phyloP scores from a whole-genome alignment of 257 asterid species.

The Coffea canephora region DNA sequence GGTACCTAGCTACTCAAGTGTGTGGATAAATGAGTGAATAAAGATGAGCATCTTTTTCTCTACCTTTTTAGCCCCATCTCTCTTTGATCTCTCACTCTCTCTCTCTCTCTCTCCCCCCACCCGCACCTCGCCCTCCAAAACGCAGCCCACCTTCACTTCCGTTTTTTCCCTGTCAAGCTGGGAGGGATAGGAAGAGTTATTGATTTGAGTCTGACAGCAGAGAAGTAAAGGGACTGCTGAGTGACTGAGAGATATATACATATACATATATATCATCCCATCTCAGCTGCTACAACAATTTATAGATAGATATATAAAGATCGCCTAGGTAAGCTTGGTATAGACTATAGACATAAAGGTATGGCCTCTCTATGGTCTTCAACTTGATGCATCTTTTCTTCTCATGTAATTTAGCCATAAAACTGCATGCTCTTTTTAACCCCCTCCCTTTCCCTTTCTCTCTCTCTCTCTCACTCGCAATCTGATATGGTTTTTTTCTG shows the following conservation, averaged over 20 bases:
- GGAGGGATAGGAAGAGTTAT: slow-evolving; percentile 23
- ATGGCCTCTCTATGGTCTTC: background rate
- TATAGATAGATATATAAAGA: slow-evolving; percentile 8
- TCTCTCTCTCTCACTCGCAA: slow-evolving; percentile 8
- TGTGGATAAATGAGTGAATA: slow-evolving; percentile 59
- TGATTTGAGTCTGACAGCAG: slow-evolving; percentile 23
- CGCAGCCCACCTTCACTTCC: background rate
- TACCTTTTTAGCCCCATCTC: slow-evolving; percentile 49
- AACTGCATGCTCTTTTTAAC: background rate
- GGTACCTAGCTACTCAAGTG: slow-evolving; percentile 10
- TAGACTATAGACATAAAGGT: slow-evolving; percentile 2
- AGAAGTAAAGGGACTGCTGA: slow-evolving; percentile 16
- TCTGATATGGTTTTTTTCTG: slow-evolving; percentile 6
- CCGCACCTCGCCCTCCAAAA: background rate
- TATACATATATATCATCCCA: background rate
- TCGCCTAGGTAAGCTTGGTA: background rate
- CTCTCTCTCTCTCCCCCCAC: slow-evolving; percentile 11
- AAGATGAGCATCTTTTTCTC: slow-evolving; percentile 50
- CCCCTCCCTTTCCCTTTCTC: background rate
- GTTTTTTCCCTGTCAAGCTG: slow-evolving; percentile 37
- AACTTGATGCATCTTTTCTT: background rate
- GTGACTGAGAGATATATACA: background rate
- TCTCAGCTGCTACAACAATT: background rate
- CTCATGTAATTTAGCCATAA: background rate
- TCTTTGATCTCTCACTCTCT: slow-evolving; percentile 19